phyloP scores from a whole-genome alignment of 352 stramenopile genomes.

The Phytophthora multivora region DNA sequence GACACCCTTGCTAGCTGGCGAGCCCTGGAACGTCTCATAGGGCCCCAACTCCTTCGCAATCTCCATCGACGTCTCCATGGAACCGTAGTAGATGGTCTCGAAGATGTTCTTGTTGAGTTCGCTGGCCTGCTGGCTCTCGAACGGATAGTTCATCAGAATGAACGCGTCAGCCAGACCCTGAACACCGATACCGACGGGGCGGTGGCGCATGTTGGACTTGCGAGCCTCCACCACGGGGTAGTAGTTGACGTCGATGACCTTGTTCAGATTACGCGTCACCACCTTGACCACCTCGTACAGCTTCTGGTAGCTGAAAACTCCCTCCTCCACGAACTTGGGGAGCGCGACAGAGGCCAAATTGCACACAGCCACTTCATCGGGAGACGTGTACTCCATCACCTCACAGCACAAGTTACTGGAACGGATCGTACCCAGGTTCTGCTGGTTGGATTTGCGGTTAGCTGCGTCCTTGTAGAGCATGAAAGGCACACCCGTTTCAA shows the following conservation, averaged over 20 bases:
- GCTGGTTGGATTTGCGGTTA: slow-evolving; percentile 99
- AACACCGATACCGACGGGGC: slow-evolving; percentile 98
- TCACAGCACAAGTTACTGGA: slow-evolving; percentile 99
- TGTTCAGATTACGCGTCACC: slow-evolving; percentile 98
- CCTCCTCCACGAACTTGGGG: slow-evolving; percentile 92
- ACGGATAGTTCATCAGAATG: slow-evolving; percentile 96
- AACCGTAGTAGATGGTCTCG: slow-evolving; percentile 99
- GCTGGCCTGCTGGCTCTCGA: slow-evolving; percentile 92
- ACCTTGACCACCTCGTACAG: slow-evolving; percentile 96
- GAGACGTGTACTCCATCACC: slow-evolving; percentile 98
- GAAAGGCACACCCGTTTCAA: slow-evolving; percentile 99
- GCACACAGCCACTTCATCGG: slow-evolving; percentile 98
- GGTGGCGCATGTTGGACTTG: slow-evolving; percentile 97
- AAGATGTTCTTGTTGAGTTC: slow-evolving; percentile 99
- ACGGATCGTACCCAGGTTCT: slow-evolving; percentile 99
- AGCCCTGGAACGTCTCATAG: slow-evolving; percentile 97
- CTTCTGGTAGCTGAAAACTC: slow-evolving; percentile 96
- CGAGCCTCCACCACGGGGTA: slow-evolving; percentile 94
- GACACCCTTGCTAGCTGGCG: slow-evolving; percentile 95
- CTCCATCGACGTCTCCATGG: slow-evolving; percentile 96
- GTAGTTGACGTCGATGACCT: slow-evolving; percentile 99
- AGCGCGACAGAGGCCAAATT: slow-evolving; percentile 99
- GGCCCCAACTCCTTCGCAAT: slow-evolving; percentile 93
- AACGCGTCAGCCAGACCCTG: slow-evolving; percentile 98
- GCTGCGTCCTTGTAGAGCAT: slow-evolving; percentile 99